A percentile compares a stretch with the other conserved stretches of the same genome.
Evolutionary conservation across 192 early-diverging fungal genomes (phyloP).

Genomic region (Gonapodya prolifera): DNA sequence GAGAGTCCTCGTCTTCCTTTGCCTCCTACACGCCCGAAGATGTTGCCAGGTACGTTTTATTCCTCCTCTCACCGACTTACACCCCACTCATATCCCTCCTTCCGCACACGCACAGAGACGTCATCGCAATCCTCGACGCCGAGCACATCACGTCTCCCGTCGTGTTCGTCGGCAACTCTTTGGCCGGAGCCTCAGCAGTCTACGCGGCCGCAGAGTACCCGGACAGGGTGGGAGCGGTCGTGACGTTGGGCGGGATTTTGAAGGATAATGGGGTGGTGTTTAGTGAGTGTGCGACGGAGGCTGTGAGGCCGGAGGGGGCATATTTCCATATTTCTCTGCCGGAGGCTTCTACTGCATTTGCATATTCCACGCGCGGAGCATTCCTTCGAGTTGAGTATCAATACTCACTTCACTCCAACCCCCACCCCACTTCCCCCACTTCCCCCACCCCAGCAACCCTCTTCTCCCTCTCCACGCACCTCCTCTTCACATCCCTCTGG

Average conservation of each 20-base stretch:
- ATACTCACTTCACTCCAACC: conserved; percentile 8
- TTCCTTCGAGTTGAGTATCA: conserved; percentile 16
- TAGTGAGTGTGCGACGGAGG: too few relatives aligned
- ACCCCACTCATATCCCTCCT: neutral
- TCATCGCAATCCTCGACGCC: conserved; percentile 11
- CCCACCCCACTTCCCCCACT: neutral
- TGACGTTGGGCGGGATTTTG: neutral
- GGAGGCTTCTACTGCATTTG: neutral
- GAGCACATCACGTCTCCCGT: conserved; percentile 10
- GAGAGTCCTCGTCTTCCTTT: conserved; percentile 13
- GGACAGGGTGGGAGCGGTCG: conserved; percentile 3
- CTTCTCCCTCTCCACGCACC: conserved; percentile 11
- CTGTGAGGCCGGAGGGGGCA: too few relatives aligned
- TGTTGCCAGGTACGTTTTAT: too few relatives aligned
- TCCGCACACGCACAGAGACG: too few relatives aligned
- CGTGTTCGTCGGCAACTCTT: conserved; percentile 15
- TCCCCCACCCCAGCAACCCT: conserved; percentile 6
- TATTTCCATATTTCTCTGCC: too few relatives aligned
- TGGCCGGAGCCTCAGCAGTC: conserved; percentile 13
- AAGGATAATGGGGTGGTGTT: too few relatives aligned
- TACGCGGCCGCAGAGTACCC: conserved; percentile 12
- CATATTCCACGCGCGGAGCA: conserved; percentile 12
- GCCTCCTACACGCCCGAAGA: conserved; percentile 10
- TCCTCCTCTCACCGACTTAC: neutral
- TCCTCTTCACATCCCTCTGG: conserved; percentile 17